Base-by-base conservation (phyloP, 805 yeast species). In the Nakazawaea peltata region DNA sequence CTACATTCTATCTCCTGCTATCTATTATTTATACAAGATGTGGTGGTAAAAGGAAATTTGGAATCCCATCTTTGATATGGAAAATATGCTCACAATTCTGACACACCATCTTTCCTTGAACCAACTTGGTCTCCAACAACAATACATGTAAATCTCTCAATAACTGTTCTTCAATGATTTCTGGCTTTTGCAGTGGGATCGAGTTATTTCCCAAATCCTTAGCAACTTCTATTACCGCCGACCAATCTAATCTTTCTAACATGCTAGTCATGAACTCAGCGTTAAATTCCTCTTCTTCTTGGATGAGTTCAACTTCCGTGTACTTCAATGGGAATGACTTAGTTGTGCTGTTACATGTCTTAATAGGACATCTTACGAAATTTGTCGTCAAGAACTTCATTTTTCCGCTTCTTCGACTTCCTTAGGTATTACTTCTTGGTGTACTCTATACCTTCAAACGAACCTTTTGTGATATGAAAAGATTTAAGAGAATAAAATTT, bases 321-420 rank as follows among this genome's bases (percentile, higher is more conserved):
- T 70, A 90, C 41, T 67, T 66, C 38, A 92, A 68, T 2, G 98
- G 98, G 53, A 87, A 92, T 14, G 94, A 75, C 5, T 76, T 74
- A 11, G 73, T 71, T 5, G 90, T 71, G 11, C 76, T 61, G 30
- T 80, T 86, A 53, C 98, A 92, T 2, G 77, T 49, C 50, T 81
- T 79, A 42, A 86, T 82, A 0, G 97, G 87, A 59, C 98, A 92
- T 54, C 81, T 86, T 43, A 92, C 94, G 59, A 92, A 92, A 59
- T 92, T 92, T 10, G 97, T 84, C n/a, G 98, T 90, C 19, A 92
- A 64, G 50, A 90, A 77, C 62, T 92, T 90, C 98, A 90, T 90
- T 10, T 10, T 21, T 10, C 10, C 23, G n/a, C n/a, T n/a, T n/a
- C n/a, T n/a, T n/a, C n/a, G n/a, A n/a, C n/a, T n/a, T n/a, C n/a